Base-by-base conservation (phyloP, 768 basidiomycete species). In the Trametes maxima region DNA sequence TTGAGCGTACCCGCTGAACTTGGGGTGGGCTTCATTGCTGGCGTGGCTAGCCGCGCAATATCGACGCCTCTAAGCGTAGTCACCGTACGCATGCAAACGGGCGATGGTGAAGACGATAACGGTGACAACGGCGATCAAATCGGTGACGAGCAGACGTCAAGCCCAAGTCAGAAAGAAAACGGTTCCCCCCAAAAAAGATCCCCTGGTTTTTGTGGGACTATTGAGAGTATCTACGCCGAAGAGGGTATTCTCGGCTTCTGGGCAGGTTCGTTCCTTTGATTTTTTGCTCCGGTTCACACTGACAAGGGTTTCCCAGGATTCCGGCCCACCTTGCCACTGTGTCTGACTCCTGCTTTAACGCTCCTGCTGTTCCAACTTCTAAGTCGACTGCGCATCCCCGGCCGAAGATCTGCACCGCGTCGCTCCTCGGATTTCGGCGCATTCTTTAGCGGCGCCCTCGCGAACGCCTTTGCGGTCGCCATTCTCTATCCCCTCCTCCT, bases 401-500 rank as follows among this genome's bases (percentile, higher is more conserved):
- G 28, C 8, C 28, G 28, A 8, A 33, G 66, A 36, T 64, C 57
- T 44, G 39, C 60, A 11, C 40, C 60, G 2, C 75, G 78, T 53
- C 77, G 80, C 11, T 75, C 71, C 1, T 75, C 81, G 11, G 64
- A 71, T 3, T 21, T 24, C 5, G 78, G 83, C 61, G 81, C 84
- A 0, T 86, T 87, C 69, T 62, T 86, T 44, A 81, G 81, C n/a
- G 85, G 77, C 1, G 85, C 85, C 0, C 71, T 82, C 22, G 80
- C 85, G 0, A 84, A 82, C 63, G 77, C 82, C 0, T 70, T 84
- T 42, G 83, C 83, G 0, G 74, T 78, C 7, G 68, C 75, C 0
- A 56, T 84, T 1, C 71, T 85, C 8, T 86, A 87, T 66, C 85
- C 85, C 0, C 74, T 86, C 28, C 83, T 86, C 19, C 77, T 87